Evolutionary conservation across 2,329 filamentous ascomycete genomes (phyloP).

Genomic region (Aureobasidium melanogenum): DNA sequence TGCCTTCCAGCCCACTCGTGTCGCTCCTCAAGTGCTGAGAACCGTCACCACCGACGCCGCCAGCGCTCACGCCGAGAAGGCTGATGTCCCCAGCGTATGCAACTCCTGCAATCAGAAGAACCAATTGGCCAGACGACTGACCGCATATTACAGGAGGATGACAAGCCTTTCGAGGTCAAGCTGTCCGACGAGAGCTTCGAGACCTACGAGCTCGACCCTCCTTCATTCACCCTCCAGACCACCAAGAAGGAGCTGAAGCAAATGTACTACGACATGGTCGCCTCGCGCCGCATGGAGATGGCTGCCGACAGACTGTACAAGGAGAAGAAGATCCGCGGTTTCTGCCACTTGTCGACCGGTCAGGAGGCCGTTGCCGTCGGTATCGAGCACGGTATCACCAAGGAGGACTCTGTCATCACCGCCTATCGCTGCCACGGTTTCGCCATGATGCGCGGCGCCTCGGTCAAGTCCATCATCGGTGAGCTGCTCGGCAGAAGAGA

Average conservation of each 20-base stretch:
- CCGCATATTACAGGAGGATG: constrained; percentile 60
- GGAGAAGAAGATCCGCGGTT: constrained; percentile 99
- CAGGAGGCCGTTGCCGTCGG: constrained; percentile 96
- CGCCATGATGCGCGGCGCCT: constrained; percentile 88
- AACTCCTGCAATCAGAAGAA: too few species aligned
- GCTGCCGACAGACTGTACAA: constrained; percentile 98
- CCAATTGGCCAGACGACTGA: neutral
- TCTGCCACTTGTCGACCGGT: constrained; percentile 96
- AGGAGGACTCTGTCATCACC: constrained; percentile 89
- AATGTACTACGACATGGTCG: constrained; percentile 98
- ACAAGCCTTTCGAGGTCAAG: constrained; percentile 83
- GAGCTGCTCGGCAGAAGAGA: constrained; percentile 91
- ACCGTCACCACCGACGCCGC: constrained; percentile 93
- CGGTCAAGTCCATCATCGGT: constrained; percentile 86
- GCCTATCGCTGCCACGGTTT: constrained; percentile 99
- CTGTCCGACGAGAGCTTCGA: constrained; percentile 99
- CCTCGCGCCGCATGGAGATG: constrained; percentile 97
- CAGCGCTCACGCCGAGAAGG: constrained; percentile 78
- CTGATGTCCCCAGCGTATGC: constrained; percentile 56
- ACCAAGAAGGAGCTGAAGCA: constrained; percentile 98
- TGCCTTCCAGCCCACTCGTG: constrained; percentile 28
- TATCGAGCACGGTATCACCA: constrained; percentile 91
- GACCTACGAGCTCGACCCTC: constrained; percentile 97
- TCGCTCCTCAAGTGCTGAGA: constrained; percentile 49
- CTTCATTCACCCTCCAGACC: constrained; percentile 80